Evolutionary conservation across 495 filamentous ascomycete genomes (phyloP), one percentile per base, ranked within the genome.

Genomic region (Xylaria grammica): DNA sequence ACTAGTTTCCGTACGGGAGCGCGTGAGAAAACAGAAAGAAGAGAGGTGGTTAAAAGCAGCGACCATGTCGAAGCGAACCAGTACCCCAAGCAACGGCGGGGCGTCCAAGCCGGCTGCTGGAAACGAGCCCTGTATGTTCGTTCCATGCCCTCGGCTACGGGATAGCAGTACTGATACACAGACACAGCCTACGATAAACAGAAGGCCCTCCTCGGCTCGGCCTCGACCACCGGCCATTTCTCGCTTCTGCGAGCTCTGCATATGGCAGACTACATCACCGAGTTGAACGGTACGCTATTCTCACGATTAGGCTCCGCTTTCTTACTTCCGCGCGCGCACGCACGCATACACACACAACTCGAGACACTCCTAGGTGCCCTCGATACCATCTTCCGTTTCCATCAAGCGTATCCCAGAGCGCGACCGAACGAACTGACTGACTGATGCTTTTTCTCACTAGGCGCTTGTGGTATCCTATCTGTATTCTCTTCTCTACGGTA

Each of bases 401-500:
- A 27, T 9, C 29, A 13, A 6, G 11, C 19, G 27, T 3, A 7
- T 36, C 20, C 34, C 32, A 40, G 20, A 22, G 4, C 27, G 26
- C 34, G 1, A 9, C 29, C 29, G 17, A 17, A 17, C 13, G 15
- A 42, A 58, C 27, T 45, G 20, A 44, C 60, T 48, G 40, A 55
- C 29, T n/a, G n/a, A 9, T 10, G 38, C 13, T 27, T 53, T 24
- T 9, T 1, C n/a, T 24, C 10, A 32, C 53, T 55, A 91, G 89
- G 90, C 65, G 87, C 91, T 77, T 93, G 90, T 78, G 90, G 90
- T 40, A 86, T 96, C 73, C 92, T 97, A 87, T 97, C 95, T 69
- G 85, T 99, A 72, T 92, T 98, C 80, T 93, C 94, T 17, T 97
- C 94, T 38, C 86, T 99, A 83, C 93, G 93, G 44, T 98, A 97